phyloP scores from a whole-genome alignment of 768 basidiomycete genomes.

The Phylloporus sp. region DNA sequence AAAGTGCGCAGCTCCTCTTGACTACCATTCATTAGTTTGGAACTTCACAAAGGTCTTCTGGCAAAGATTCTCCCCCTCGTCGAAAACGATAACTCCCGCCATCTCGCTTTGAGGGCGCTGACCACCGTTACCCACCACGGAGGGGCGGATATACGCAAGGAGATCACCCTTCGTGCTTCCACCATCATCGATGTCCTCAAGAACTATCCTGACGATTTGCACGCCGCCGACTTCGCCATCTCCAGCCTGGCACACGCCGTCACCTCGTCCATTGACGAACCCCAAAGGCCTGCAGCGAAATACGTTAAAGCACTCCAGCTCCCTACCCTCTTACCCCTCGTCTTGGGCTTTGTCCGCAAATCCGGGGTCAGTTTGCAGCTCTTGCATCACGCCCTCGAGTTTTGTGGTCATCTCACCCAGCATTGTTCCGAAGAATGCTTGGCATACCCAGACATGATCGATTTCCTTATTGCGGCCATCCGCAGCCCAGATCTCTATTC shows the following conservation, averaged over 20 bases:
- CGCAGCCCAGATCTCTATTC: slow-evolving; percentile 52
- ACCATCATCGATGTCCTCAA: slow-evolving; percentile 44
- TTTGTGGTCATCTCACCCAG: slow-evolving; percentile 42
- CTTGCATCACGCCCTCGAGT: slow-evolving; percentile 49
- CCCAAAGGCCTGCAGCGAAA: slow-evolving; percentile 34
- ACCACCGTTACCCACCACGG: slow-evolving; percentile 62
- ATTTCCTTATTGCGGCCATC: slow-evolving; percentile 54
- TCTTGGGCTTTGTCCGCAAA: slow-evolving; percentile 41
- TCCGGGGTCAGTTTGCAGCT: slow-evolving; percentile 40
- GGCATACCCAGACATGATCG: slow-evolving; percentile 39
- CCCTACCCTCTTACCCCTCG: slow-evolving; percentile 39
- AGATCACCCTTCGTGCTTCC: slow-evolving; percentile 45
- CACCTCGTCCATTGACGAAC: slow-evolving; percentile 40
- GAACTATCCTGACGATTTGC: slow-evolving; percentile 48
- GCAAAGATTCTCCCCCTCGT: slow-evolving; percentile 55
- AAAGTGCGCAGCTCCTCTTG: slow-evolving; percentile 36
- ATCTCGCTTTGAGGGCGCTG: slow-evolving; percentile 52
- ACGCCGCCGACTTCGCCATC: slow-evolving; percentile 48
- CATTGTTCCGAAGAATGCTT: slow-evolving; percentile 45
- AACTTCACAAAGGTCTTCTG: slow-evolving; percentile 47
- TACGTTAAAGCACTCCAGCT: slow-evolving; percentile 42
- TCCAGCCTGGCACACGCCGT: slow-evolving; percentile 52
- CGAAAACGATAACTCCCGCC: slow-evolving; percentile 43
- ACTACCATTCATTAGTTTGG: neutral
- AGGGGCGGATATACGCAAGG: slow-evolving; percentile 44